A percentile compares a stretch with the other conserved stretches of the same genome.
These are phyloP conservation scores for Bertia moriformis DNA, from an alignment of 2,329 filamentous ascomycete species.

Conservation along the genomic window DNA sequence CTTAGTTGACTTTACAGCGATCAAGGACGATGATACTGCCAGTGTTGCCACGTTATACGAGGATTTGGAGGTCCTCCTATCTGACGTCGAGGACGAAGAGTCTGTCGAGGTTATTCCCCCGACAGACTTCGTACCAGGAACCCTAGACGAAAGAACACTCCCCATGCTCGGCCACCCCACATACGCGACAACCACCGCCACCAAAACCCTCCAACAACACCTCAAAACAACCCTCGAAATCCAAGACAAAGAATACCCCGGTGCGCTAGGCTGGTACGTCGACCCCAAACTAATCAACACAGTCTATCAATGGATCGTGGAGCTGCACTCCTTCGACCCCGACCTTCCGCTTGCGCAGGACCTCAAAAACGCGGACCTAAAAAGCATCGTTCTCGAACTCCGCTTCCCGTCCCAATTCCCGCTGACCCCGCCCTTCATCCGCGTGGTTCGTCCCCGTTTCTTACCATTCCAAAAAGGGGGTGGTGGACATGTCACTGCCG, in stretches of 20 bases:
- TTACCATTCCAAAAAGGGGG: slow-evolving; percentile 57
- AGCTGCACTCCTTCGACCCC: slow-evolving; percentile 68
- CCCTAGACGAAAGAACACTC: slow-evolving; percentile 44
- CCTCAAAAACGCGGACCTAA: slow-evolving; percentile 46
- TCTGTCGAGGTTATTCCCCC: not conserved
- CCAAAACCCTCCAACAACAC: slow-evolving; percentile 47
- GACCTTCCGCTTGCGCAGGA: slow-evolving; percentile 58
- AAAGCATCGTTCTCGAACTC: slow-evolving; percentile 66
- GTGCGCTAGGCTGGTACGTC: slow-evolving; percentile 73
- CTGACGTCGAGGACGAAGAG: not conserved
- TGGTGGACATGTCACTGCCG: slow-evolving; percentile 72
- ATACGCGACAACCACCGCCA: slow-evolving; percentile 48
- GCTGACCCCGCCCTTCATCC: slow-evolving; percentile 67
- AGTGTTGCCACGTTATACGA: not conserved
- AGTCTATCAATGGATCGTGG: slow-evolving; percentile 81
- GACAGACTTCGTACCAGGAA: slow-evolving; percentile 45
- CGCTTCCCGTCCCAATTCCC: slow-evolving; percentile 69
- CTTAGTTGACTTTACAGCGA: too few relatives aligned
- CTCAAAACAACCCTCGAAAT: slow-evolving; percentile 47
- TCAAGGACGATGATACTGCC: not conserved
- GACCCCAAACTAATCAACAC: slow-evolving; percentile 53
- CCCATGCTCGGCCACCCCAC: slow-evolving; percentile 49
- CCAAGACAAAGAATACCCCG: slow-evolving; percentile 43
- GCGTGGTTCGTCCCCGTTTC: slow-evolving; percentile 70
- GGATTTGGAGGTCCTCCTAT: not conserved